Evolutionary conservation across 2,329 filamentous ascomycete genomes (phyloP), one percentile per base, ranked within the genome.

Genomic region (Alternaria hordeiaustralica): DNA sequence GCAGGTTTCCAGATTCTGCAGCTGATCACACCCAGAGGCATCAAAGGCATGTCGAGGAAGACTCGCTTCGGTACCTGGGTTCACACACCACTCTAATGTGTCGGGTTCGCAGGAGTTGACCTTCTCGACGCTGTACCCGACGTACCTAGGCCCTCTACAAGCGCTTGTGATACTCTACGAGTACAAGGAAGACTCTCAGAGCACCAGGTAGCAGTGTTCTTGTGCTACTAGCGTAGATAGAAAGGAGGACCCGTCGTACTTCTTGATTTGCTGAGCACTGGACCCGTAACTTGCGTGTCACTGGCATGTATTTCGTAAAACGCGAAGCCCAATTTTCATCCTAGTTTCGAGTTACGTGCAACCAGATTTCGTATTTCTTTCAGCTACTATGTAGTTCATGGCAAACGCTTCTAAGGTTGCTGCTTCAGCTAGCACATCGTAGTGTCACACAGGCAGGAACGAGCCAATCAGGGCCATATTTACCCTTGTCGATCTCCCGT

Each of bases 401-500:
- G 21, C n/a, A 13, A 33, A 20, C 30, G 25, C 18, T 49, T 41
- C 36, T 11, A 5, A 18, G 15, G n/a, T 41, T 26, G 46, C 51
- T 56, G 30, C 28, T 36, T 43, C 8, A 47, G 41, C 43, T 36
- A 41, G 21, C 43, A n/a, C 20, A 44, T 45, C 51, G 55, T 47
- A 44, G 33, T 15, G 45, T 58, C 59, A 46, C 54, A 58, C 3
- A 58, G 11, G 10, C 12, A 28, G 41, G 26, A 25, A 33, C 13
- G 23, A 26, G 21, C 57, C 56, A 63, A 55, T 60, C 60, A 63
- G 23, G 21, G 43, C 21, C n/a, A n/a, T 30, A 11, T 11, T 9
- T 28, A 61, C 59, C 28, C 58, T 51, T 47, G 56, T 25, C 60
- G 36, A 43, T 51, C 49, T 54, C 33, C 50, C 57, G 50, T 55